A percentile compares a stretch with the other conserved stretches of the same genome.
Evolutionary conservation across 2,329 filamentous ascomycete species (phyloP).

Genomic region (Albophoma yamanashiensis): DNA sequence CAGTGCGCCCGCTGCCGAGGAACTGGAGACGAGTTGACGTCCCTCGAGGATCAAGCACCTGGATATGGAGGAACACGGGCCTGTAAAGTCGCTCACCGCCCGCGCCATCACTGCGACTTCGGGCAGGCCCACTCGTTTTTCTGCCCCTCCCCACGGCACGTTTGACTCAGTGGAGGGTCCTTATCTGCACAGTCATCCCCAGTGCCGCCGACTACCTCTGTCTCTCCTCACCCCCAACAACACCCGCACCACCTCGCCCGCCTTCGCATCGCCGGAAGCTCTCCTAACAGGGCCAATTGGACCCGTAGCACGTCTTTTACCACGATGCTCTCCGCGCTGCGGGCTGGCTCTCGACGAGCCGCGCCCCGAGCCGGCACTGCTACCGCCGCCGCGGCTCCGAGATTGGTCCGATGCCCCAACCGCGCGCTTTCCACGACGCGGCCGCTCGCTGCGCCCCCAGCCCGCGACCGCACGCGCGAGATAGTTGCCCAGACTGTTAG

Average conservation of each 20-base stretch:
- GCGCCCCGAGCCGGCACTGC: conserved; percentile 17
- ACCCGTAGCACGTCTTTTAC: conserved; percentile 4
- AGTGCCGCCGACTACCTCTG: not conserved
- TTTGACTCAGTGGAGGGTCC: not conserved
- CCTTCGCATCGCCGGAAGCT: not conserved
- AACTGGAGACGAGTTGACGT: not conserved
- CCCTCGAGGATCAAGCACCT: no score
- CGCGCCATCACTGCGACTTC: conserved; percentile 2
- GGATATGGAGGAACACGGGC: no score
- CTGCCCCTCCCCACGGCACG: conserved; percentile 7
- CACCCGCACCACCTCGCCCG: not conserved
- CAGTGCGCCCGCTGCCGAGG: not conserved
- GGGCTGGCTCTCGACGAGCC: conserved; percentile 32
- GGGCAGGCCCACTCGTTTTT: conserved; percentile 4
- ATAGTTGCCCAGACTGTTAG: conserved; percentile 54
- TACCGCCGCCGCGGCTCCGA: conserved; percentile 10
- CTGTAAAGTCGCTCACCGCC: not conserved
- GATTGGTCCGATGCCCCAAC: conserved; percentile 12
- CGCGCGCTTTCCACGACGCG: conserved; percentile 6
- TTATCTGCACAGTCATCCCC: not conserved
- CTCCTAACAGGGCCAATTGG: conserved; percentile 12
- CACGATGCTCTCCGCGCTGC: conserved; percentile 32
- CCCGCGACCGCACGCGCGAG: conserved; percentile 15
- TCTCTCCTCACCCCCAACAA: not conserved
- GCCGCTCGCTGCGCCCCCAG: conserved; percentile 4